Conservation (phyloP, 768 basidiomycete species). For the Psilocybe subaeruginosa region DNA sequence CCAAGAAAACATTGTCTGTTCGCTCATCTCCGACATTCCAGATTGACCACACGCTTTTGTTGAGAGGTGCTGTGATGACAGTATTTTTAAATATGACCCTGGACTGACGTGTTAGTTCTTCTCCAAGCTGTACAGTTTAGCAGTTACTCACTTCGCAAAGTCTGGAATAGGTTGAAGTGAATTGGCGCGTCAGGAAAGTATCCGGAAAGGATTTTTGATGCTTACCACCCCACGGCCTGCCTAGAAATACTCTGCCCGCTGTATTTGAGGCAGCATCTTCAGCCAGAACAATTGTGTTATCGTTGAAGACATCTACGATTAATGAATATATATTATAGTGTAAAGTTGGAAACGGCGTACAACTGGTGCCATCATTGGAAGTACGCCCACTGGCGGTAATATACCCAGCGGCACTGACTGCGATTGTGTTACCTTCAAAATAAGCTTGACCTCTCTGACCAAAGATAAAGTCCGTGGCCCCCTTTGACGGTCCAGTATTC, state of each 20-base stretch:
- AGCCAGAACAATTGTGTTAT: slow-evolving; percentile 45
- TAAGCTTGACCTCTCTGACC: slow-evolving; percentile 46
- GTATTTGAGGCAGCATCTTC: slow-evolving; percentile 33
- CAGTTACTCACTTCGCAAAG: slow-evolving; percentile 41
- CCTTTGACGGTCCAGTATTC: slow-evolving; percentile 26
- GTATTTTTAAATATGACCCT: slow-evolving; percentile 56
- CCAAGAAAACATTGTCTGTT: slow-evolving; percentile 47
- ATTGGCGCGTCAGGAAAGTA: too few species aligned
- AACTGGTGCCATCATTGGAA: slow-evolving; percentile 46
- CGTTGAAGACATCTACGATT: slow-evolving; percentile 41
- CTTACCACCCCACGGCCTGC: slow-evolving; percentile 43
- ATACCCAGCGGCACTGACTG: slow-evolving; percentile 42
- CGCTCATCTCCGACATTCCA: slow-evolving; percentile 41
- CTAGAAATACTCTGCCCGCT: slow-evolving; percentile 40
- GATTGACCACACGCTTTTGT: slow-evolving; percentile 46
- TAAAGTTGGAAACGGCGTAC: slow-evolving; percentile 29
- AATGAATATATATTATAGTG: neutral
- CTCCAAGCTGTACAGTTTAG: neutral
- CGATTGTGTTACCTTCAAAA: slow-evolving; percentile 54
- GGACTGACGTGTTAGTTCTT: neutral
- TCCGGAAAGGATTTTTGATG: neutral
- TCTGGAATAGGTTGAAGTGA: slow-evolving; percentile 23
- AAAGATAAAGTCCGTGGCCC: slow-evolving; percentile 55
- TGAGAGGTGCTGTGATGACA: slow-evolving; percentile 39
- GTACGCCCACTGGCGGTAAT: slow-evolving; percentile 53